phyloP scores from a whole-genome alignment of 768 basidiomycete genomes.

The Auriscalpium microsporum region DNA sequence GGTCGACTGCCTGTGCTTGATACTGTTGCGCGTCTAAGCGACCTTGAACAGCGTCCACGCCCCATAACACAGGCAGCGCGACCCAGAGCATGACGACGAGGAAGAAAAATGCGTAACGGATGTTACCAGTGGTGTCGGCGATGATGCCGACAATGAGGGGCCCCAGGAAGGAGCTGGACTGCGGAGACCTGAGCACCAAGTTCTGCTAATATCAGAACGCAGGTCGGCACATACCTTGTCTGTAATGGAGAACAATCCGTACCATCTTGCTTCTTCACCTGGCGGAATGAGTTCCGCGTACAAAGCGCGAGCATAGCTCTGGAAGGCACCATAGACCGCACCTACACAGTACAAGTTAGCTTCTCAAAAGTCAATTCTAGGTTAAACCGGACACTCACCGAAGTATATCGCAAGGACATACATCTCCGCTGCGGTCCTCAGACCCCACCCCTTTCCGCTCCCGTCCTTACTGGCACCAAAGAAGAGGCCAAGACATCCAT shows the following conservation, averaged over 20 bases:
- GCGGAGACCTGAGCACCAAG: slow-evolving; percentile 8
- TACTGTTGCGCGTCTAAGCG: slow-evolving; percentile 37
- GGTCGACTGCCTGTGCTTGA: not conserved
- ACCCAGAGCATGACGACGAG: slow-evolving; percentile 73
- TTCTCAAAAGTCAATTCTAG: too few relatives aligned
- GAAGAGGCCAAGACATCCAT: slow-evolving; percentile 83
- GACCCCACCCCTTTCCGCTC: slow-evolving; percentile 41
- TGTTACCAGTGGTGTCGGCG: slow-evolving; percentile 83
- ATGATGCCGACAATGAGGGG: slow-evolving; percentile 85
- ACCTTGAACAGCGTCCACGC: slow-evolving; percentile 66
- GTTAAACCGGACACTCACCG: slow-evolving; percentile 35
- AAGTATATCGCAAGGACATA: slow-evolving; percentile 77
- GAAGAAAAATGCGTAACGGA: slow-evolving; percentile 87
- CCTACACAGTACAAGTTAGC: slow-evolving; percentile 17
- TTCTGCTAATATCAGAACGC: not conserved
- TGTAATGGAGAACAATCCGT: slow-evolving; percentile 82
- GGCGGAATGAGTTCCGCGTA: slow-evolving; percentile 83
- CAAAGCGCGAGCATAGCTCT: slow-evolving; percentile 79
- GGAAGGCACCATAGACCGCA: slow-evolving; percentile 81
- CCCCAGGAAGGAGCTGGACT: slow-evolving; percentile 90
- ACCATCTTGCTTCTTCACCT: slow-evolving; percentile 87
- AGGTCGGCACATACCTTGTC: slow-evolving; percentile 52
- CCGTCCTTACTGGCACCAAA: slow-evolving; percentile 37
- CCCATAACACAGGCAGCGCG: slow-evolving; percentile 66
- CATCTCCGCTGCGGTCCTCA: slow-evolving; percentile 80